Percentiles rank a stretch among this genome's conserved stretches.
These are phyloP conservation scores for Oenanthe javanica DNA, from an alignment of 140 eudicot species.

Conservation along the genomic window DNA sequence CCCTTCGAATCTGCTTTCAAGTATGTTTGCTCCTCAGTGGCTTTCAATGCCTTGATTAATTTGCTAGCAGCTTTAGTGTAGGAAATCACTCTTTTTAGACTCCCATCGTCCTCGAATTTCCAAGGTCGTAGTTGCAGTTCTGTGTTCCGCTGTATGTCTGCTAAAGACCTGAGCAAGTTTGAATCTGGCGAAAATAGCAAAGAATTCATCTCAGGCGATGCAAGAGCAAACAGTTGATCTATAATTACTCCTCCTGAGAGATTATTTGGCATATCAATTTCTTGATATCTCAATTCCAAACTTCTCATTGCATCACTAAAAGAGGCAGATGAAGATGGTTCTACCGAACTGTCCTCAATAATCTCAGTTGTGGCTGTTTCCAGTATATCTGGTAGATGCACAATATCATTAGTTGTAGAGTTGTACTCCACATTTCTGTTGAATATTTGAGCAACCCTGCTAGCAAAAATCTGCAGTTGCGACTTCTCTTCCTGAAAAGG, in stretches of 20 bases:
- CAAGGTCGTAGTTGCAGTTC: slow-evolving; percentile 76
- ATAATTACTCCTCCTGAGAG: slow-evolving; percentile 73
- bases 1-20: slow-evolving; percentile 68
- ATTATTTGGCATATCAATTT: slow-evolving; percentile 53
- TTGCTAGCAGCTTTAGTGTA: slow-evolving; percentile 68
- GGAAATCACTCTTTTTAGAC: slow-evolving; percentile 52
- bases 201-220: slow-evolving; percentile 70
- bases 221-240: slow-evolving; percentile 50
- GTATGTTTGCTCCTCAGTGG: slow-evolving; percentile 84
- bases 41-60: slow-evolving; percentile 66
- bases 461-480: slow-evolving; percentile 24
- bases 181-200: slow-evolving; percentile 75
- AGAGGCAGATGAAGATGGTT: slow-evolving; percentile 35
- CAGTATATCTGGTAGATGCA: slow-evolving; percentile 29
- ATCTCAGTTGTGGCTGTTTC: slow-evolving; percentile 46
- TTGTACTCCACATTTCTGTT: slow-evolving; percentile 38
- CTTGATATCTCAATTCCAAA: slow-evolving; percentile 62
- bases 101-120: slow-evolving; percentile 55
- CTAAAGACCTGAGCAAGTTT: slow-evolving; percentile 36
- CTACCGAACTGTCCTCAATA: slow-evolving; percentile 37
- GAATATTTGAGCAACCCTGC: slow-evolving; percentile 61
- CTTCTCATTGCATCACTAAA: slow-evolving; percentile 61
- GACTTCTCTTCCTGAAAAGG: slow-evolving; percentile 58
- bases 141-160: slow-evolving; percentile 69
- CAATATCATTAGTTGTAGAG: neutral